phyloP scores from a whole-genome alignment of 192 early-diverging fungal species.

The Coemansia sp. region DNA sequence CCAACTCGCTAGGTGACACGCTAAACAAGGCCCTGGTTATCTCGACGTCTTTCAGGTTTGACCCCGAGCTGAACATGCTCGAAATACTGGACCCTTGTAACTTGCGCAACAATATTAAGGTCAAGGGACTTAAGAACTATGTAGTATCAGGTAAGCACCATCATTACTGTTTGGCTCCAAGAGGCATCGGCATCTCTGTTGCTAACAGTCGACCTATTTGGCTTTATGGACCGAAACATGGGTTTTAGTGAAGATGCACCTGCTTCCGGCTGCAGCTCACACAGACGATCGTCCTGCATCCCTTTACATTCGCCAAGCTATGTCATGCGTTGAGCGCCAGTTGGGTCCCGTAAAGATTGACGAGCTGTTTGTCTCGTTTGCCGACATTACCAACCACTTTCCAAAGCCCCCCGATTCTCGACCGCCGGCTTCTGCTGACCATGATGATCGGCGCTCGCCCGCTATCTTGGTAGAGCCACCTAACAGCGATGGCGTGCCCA shows the following conservation, averaged over 20 bases:
- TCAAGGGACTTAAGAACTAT: conserved; percentile 33
- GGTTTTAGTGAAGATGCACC: conserved; percentile 38
- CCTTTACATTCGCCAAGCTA: conserved; percentile 36
- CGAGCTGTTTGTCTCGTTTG: conserved; percentile 46
- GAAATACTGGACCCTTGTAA: conserved; percentile 52
- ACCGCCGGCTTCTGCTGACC: background rate
- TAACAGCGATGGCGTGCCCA: background rate
- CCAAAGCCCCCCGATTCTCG: background rate
- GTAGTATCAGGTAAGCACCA: conserved; percentile 29
- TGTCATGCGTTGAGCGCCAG: conserved; percentile 41
- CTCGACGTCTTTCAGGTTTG: conserved; percentile 48
- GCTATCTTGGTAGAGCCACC: background rate
- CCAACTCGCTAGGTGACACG: conserved; percentile 35
- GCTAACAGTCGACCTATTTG: background rate
- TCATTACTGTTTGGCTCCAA: background rate
- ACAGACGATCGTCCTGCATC: conserved; percentile 35
- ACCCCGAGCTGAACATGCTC: conserved; percentile 52
- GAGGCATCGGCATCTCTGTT: background rate
- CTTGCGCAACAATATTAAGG: conserved; percentile 40
- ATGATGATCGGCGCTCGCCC: background rate
- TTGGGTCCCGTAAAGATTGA: conserved; percentile 41
- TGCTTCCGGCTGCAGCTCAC: conserved; percentile 36
- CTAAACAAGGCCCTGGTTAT: conserved; percentile 48
- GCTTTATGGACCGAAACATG: background rate
- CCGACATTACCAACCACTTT: conserved; percentile 21